Evolutionary conservation across 495 filamentous ascomycete genomes (phyloP), one percentile per base, ranked within the genome.

Genomic region (Venustampulla echinocandica): DNA sequence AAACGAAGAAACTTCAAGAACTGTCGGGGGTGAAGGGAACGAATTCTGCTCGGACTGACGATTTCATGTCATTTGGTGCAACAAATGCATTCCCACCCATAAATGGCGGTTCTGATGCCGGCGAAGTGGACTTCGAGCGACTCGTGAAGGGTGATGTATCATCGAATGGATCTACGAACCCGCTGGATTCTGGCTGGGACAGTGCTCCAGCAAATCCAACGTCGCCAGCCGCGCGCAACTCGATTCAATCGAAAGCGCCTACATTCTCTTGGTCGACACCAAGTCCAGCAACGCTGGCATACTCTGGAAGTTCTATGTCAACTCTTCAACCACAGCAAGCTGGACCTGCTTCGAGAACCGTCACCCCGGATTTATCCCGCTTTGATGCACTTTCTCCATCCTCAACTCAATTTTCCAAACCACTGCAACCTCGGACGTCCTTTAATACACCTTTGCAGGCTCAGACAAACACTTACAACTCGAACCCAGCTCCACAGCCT

Each of bases 1-100:
- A 95, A 52, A 82, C 72, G 5, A 81, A 77, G 60, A 95, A 95
- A 58, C 66, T 98, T 1, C 82, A 83, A 54, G 93, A 97, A 50
- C 70, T 97, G 22, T 79, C 79, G 18, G 69, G 75, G 10, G 59
- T 62, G 9, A 61, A 60, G 10, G 57, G 53, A 9, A 64, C 63
- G 28, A 62, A 59, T 14, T 54, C 63, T 3, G 49, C 57, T 1
- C 42, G 58, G 17, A 63, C 61, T 34, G 71, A 76, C 25, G 79
- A 83, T 49, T 78, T 82, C 55, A 67, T 81, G 59, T 71, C 72
- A 2, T 82, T 82, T 47, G 74, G 70, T 4, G 66, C 68, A 20
- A 47, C 73, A 9, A 60, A 61, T 10, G 71, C 69, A 3, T 69
- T 72, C 10, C 69, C 71, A 10, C 67, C 74, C 11, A 64, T 70